Evolutionary conservation across 106 monocot species (phyloP), one percentile per base, ranked within the genome.

Genomic region (Dendrobium officinale): DNA sequence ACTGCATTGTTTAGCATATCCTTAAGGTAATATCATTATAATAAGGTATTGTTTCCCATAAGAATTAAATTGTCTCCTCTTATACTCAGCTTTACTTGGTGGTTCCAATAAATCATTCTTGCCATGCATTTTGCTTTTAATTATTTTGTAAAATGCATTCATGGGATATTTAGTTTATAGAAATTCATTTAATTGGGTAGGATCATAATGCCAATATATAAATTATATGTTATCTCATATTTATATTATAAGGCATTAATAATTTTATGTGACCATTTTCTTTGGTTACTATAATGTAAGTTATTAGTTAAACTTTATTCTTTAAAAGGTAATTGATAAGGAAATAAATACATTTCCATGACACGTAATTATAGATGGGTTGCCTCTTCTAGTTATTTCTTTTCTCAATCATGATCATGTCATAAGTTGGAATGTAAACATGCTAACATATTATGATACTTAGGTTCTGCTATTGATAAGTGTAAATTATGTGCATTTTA

Each of bases 341-440:
- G 51, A 51, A 51, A 51, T 51, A 51, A 13, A 2, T 74, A 26
- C 78, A 47, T 51, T 59, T 26, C 80, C 49, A 13, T 87, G 94
- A 94, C 97, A 98, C 80, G 92, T 98, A 94, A 73, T 91, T 44
- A 86, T 98, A 33, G 94, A 94, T 26, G 97, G 97, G 9, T 61
- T 94, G 43, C 94, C 97, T 81, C 74, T 94, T n/a, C 72, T 96
- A 80, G 88, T 79, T 2, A 85, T 98, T 75, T 98, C 98, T 78
- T 43, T 89, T 66, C 82, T 98, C 42, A 98, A 93, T 83, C 89
- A 95, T 85, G 98, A 95, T 81, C 92, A 91, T 88, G 98, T 86
- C 19, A 8, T 87, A 31, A 91, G 37, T 61, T 89, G 98, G 54
- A 79, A 81, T 80, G 43, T 93, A 37, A 77, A 56, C 42, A 89